Conservation (phyloP, 1,139 yeast species). For the Pichia sp. region DNA sequence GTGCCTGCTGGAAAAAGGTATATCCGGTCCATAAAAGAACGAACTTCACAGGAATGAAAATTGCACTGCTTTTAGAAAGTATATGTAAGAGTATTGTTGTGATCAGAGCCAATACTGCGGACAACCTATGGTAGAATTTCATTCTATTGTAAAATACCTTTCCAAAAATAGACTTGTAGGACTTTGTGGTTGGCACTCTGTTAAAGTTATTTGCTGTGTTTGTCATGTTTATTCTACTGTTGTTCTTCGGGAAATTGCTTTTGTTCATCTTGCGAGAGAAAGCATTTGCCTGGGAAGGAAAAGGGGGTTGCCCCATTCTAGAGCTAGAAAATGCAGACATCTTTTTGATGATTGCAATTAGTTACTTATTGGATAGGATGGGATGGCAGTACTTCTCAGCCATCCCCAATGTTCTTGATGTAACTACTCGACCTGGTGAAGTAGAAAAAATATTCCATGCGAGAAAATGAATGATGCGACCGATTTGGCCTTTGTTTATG, state of each 20-base stretch:
- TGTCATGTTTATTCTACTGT: neutral
- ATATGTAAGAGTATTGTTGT: slow-evolving; percentile 25
- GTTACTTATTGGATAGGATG: neutral
- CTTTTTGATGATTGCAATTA: neutral
- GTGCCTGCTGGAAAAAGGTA: slow-evolving; percentile 42
- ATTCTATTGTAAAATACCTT: slow-evolving; percentile 27
- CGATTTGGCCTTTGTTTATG: slow-evolving; percentile 1
- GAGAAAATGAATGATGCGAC: neutral
- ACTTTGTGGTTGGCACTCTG: neutral
- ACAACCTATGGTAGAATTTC: slow-evolving; percentile 32
- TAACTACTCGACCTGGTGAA: neutral
- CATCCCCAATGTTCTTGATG: neutral
- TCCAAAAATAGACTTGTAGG: slow-evolving; percentile 9
- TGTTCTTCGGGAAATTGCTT: neutral
- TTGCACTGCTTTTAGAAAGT: slow-evolving; percentile 21
- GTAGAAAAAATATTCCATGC: neutral
- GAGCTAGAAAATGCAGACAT: neutral
- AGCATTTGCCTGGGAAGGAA: neutral
- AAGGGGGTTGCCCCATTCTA: neutral
- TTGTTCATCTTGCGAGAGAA: neutral
- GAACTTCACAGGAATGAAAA: slow-evolving; percentile 31
- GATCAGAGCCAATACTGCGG: slow-evolving; percentile 33
- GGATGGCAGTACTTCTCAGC: too few relatives aligned
- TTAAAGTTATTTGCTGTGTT: neutral
- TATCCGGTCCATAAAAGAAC: slow-evolving; percentile 35